Evolutionary conservation across 495 filamentous ascomycete species (phyloP).

Genomic region (Massariosphaeria phaeospora): DNA sequence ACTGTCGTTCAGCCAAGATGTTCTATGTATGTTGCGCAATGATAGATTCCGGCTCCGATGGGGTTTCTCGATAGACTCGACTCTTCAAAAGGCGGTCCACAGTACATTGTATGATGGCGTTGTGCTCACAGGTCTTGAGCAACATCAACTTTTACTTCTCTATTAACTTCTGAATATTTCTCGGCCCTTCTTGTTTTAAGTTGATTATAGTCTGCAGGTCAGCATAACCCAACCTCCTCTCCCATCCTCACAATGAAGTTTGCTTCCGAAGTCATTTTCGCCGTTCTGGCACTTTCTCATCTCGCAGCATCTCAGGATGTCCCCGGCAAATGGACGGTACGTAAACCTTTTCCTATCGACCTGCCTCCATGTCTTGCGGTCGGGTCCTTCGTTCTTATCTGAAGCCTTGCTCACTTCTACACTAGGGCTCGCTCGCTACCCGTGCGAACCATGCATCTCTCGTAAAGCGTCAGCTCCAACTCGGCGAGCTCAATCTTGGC

Average conservation of each 20-base stretch:
- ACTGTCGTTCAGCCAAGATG: slow-evolving; percentile 16
- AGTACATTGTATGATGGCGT: background rate
- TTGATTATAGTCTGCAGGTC: slow-evolving; percentile 11
- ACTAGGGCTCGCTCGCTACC: slow-evolving; percentile 15
- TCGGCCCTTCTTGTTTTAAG: background rate
- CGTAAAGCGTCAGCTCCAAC: slow-evolving; percentile 14
- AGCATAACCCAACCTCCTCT: slow-evolving; percentile 4
- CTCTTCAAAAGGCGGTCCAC: background rate
- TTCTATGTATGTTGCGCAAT: slow-evolving; percentile 13
- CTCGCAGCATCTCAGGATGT: background rate
- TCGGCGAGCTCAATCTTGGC: slow-evolving; percentile 7
- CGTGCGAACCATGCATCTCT: slow-evolving; percentile 9
- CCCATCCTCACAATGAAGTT: slow-evolving; percentile 6
- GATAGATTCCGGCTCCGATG: background rate
- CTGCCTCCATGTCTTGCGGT: background rate
- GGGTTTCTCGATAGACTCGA: background rate
- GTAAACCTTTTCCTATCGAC: background rate
- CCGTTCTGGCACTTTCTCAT: slow-evolving; percentile 12
- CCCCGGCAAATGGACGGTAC: slow-evolving; percentile 7
- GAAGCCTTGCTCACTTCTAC: background rate
- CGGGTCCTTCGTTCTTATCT: background rate
- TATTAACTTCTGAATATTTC: too few species aligned
- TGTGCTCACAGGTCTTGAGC: too few species aligned
- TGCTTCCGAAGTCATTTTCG: background rate
- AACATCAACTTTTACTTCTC: too few species aligned